Evolutionary conservation across 2,329 filamentous ascomycete species (phyloP).

Genomic region (Diplodia corticola): DNA sequence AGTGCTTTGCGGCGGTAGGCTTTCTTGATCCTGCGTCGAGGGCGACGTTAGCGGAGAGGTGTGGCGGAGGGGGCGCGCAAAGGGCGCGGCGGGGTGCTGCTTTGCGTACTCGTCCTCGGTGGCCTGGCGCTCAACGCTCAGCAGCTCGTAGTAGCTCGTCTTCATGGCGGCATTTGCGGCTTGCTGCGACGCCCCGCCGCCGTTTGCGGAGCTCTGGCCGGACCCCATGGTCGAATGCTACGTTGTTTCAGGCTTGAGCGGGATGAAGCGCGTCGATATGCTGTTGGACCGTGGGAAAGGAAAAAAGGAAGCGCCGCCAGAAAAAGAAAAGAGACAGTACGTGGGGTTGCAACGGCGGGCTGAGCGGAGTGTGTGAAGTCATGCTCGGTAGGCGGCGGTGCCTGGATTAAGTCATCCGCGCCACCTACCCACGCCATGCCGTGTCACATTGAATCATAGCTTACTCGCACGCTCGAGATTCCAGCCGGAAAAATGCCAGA

Average conservation of each 20-base stretch:
- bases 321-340: not conserved
- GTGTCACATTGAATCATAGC: too few species aligned
- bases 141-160: slow-evolving; percentile 82
- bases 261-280: not conserved
- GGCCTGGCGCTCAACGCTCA: slow-evolving; percentile 70
- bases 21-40: slow-evolving; percentile 72
- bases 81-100: not conserved
- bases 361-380: not conserved
- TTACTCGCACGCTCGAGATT: too few species aligned
- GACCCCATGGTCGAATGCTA: slow-evolving; percentile 44
- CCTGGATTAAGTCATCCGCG: not conserved
- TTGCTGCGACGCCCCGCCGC: slow-evolving; percentile 25
- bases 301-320: not conserved
- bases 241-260: not conserved
- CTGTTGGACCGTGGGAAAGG: not conserved
- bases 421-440: too few species aligned
- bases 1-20: slow-evolving; percentile 89
- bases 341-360: not conserved
- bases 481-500: too few species aligned
- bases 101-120: slow-evolving; percentile 73
- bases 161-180: slow-evolving; percentile 49
- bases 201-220: slow-evolving; percentile 45
- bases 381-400: not conserved
- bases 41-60: not conserved
- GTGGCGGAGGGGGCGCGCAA: not conserved